Evolutionary conservation across 371 early-diverging fungal species (phyloP).

Genomic region (Paraphysoderma sedebokerense): DNA sequence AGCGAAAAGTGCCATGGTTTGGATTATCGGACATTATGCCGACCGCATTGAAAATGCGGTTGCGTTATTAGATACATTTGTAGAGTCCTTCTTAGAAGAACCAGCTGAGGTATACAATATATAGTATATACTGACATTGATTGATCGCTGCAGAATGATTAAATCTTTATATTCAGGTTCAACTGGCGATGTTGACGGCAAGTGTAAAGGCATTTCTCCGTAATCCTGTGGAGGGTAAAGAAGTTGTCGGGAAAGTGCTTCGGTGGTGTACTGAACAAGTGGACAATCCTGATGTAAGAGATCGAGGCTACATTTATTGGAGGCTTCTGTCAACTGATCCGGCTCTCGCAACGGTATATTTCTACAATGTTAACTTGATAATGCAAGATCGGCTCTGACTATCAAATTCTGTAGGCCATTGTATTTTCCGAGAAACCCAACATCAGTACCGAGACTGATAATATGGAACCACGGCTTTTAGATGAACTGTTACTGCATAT

Average conservation of each 20-base stretch:
- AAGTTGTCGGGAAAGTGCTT: constrained; percentile 65
- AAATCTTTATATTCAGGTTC: constrained; percentile 28
- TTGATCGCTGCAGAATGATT: background rate
- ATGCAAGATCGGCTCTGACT: background rate
- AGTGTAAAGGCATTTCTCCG: constrained; percentile 81
- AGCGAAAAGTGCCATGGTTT: constrained; percentile 31
- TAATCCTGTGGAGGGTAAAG: constrained; percentile 71
- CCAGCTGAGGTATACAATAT: constrained; percentile 36
- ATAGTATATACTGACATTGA: background rate
- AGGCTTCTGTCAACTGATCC: constrained; percentile 85
- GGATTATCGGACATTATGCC: constrained; percentile 36
- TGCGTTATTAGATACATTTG: constrained; percentile 22
- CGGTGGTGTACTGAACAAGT: constrained; percentile 75
- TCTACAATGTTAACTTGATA: background rate
- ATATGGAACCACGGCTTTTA: constrained; percentile 20
- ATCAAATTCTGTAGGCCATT: constrained; percentile 53
- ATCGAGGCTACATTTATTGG: constrained; percentile 93
- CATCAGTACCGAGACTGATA: constrained; percentile 24
- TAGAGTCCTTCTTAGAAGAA: constrained; percentile 47
- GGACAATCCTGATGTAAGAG: constrained; percentile 89
- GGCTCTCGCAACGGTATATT: constrained; percentile 20
- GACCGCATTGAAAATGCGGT: constrained; percentile 32
- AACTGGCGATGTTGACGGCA: constrained; percentile 71
- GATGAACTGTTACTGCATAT: constrained; percentile 23
- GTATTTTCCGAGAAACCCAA: constrained; percentile 35